Evolutionary conservation across 371 early-diverging fungal species (phyloP).

Genomic region (Mucor lusitanicus): DNA sequence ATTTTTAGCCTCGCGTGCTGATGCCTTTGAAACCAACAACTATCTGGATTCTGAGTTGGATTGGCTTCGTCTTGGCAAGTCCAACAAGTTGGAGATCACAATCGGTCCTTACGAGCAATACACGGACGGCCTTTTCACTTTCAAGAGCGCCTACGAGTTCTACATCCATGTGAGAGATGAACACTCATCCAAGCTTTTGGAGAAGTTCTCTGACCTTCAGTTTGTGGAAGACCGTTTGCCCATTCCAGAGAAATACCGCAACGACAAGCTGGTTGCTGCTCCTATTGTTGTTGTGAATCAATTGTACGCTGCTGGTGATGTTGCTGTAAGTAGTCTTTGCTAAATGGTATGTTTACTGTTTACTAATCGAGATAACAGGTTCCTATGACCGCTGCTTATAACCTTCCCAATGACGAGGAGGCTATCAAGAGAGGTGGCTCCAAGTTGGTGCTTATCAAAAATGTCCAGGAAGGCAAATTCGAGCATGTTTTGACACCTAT

Average conservation of each 20-base stretch:
- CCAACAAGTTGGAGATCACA: constrained; percentile 66
- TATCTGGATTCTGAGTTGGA: constrained; percentile 73
- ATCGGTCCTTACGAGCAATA: constrained; percentile 83
- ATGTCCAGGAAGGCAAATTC: constrained; percentile 81
- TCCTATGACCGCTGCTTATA: constrained; percentile 78
- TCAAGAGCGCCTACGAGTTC: constrained; percentile 74
- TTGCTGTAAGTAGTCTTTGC: constrained; percentile 61
- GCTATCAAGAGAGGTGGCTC: constrained; percentile 76
- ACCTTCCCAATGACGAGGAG: constrained; percentile 82
- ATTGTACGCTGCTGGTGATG: constrained; percentile 75
- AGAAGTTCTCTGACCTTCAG: constrained; percentile 72
- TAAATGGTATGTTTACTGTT: background rate
- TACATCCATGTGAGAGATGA: constrained; percentile 80
- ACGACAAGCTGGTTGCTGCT: constrained; percentile 66
- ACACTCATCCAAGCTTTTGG: constrained; percentile 58
- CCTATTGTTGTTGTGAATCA: constrained; percentile 85
- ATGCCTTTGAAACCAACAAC: constrained; percentile 64
- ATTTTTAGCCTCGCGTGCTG: constrained; percentile 65
- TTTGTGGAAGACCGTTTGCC: constrained; percentile 75
- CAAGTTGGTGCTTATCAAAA: constrained; percentile 81
- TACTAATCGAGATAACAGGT: constrained; percentile 19
- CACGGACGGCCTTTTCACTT: constrained; percentile 69
- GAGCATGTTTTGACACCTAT: constrained; percentile 70
- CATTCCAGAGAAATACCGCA: constrained; percentile 73
- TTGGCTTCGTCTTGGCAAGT: constrained; percentile 71